Base-by-base conservation (phyloP, 2,329 filamentous ascomycete genomes). In the Talaromyces sp. region DNA sequence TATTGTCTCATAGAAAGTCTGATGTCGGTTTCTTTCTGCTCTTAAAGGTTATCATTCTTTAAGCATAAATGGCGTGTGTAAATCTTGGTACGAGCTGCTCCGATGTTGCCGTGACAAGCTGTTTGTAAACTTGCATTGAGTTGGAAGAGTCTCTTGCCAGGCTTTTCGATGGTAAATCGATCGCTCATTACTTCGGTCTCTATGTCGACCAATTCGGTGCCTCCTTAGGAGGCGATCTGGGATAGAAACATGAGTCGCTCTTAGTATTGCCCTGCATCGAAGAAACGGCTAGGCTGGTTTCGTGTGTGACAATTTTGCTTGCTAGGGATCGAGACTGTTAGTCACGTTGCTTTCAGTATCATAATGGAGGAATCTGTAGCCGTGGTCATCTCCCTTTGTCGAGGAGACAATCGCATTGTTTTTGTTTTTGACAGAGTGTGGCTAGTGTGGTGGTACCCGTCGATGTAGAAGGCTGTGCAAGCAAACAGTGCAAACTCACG, bases 401-500 rank as follows among this genome's bases (percentile, higher is more conserved):
- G 18, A 37, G 28, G n/a, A 18, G 25, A 37, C 28, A 54, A 37
- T 23, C 11, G 18, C n/a, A 54, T 35, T 54, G 50, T 31, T 35
- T 18, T 54, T 35, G 50, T 54, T 54, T 21, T n/a, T 35, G 50
- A 37, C n/a, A 35, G 31, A 50, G 31, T 54, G 50, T 54, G 50
- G 50, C 28, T 54, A 7, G 48, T 54, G 28, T 12, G 48, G 28
- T 35, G 25, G 25, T 31, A 11, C 5, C 28, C 28, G 28, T 18
- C 48, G 2, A 21, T 54, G 25, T 54, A 16, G n/a, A 54, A 21
- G 48, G 48, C 48, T 5, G 23, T 40, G 33, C 35, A 57, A 14
- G 35, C 59, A 61, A 55, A 55, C 59, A 55, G 25, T 55, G 59
- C 59, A 61, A 63, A 57, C 31, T 63, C 62, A 63, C 62, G 62